Evolutionary conservation across 2,329 filamentous ascomycete genomes (phyloP), one percentile per base, ranked within the genome.

Genomic region (Tolypocladium endophyticum): DNA sequence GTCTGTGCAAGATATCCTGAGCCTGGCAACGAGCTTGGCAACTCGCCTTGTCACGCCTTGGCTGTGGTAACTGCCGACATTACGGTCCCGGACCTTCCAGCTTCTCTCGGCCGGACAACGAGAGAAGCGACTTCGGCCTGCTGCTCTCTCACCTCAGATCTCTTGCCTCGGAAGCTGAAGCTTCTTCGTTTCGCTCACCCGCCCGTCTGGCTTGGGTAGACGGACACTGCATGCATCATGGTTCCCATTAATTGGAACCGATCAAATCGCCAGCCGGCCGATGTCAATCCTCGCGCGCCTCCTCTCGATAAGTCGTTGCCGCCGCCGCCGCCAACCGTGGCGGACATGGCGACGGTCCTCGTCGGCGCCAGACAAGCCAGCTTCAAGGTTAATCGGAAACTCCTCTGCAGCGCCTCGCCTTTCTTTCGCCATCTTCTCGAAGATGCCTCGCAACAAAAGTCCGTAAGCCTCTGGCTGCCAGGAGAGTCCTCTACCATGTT

Each of bases 401-500:
- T 79, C 16, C 73, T 84, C 28, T 79, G 76, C 65, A 71, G 73
- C 45, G 73, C 73, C 30, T 80, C 79, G 33, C 64, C 72, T 45
- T 82, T 80, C 67, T 83, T 83, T 70, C 69, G 72, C 25, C 73
- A 78, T 43, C 73, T 75, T 61, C 70, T 81, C 64, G 73, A 77
- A 14, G 73, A 74, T 47, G 62, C 65, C 18, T 58, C 60, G 39
- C 65, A 68, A 28, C 59, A 64, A 57, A 67, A 67, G 58, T 66
- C 71, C 35, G 67, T 72, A 53, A 71, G 71, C 8, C 66, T 75
- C 39, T 76, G 74, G 74, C 71, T 77, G 8, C 75, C 79, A 0
- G 73, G 74, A 61, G 79, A 83, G 67, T 76, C 76, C 1, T 71
- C 79, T 23, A 72, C 77, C 66, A 80, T 81, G 74, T 82, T 84